Conservation (phyloP, 192 early-diverging fungal species). For the Gryganskiella cystojenkinii region DNA sequence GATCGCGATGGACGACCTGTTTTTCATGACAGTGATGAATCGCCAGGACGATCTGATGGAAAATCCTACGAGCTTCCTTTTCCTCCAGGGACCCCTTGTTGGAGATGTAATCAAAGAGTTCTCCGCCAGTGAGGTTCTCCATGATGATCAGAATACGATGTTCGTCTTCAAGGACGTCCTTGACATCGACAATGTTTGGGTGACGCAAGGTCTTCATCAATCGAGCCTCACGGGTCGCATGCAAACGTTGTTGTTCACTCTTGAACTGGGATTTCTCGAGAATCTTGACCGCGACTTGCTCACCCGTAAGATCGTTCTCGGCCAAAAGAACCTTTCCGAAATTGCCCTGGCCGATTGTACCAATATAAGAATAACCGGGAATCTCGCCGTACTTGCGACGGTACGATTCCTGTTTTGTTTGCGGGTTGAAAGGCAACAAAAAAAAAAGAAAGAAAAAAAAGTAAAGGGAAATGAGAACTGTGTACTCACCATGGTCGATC, state of each 20-base stretch:
- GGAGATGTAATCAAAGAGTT: slow-evolving; percentile 69
- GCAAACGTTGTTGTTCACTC: slow-evolving; percentile 60
- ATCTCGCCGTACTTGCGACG: slow-evolving; percentile 50
- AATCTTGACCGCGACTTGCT: slow-evolving; percentile 68
- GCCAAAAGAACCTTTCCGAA: slow-evolving; percentile 72
- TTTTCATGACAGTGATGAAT: slow-evolving; percentile 67
- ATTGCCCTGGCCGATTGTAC: slow-evolving; percentile 67
- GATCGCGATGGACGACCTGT: slow-evolving; percentile 67
- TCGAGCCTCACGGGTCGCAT: slow-evolving; percentile 60
- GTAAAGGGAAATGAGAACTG: too few species aligned
- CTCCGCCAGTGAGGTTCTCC: slow-evolving; percentile 67
- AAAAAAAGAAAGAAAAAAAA: neutral
- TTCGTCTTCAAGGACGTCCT: slow-evolving; percentile 60
- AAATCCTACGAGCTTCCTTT: slow-evolving; percentile 58
- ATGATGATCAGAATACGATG: slow-evolving; percentile 68
- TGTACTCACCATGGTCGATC: too few species aligned
- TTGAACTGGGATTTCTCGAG: slow-evolving; percentile 67
- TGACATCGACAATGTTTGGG: slow-evolving; percentile 65
- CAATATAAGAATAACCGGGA: slow-evolving; percentile 46
- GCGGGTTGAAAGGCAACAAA: neutral
- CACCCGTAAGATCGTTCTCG: slow-evolving; percentile 55
- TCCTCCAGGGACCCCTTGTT: slow-evolving; percentile 59
- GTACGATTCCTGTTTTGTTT: slow-evolving; percentile 27
- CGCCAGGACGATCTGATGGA: slow-evolving; percentile 63
- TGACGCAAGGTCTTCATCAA: slow-evolving; percentile 61